These are phyloP conservation scores for Tuber calosporum DNA, from an alignment of 495 filamentous ascomycete genomes.

Conservation along the genomic window DNA sequence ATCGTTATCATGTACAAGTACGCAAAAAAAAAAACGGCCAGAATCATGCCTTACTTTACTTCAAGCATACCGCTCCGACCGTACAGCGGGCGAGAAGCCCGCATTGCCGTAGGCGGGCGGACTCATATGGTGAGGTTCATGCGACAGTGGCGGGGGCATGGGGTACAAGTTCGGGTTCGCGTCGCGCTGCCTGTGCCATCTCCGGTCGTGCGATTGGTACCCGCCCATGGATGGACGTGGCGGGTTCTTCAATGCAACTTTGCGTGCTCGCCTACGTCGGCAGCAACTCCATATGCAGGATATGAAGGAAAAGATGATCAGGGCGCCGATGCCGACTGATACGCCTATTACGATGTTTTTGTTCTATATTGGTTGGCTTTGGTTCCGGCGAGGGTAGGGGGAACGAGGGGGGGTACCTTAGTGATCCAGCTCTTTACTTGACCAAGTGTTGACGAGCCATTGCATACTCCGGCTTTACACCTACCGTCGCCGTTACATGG, in stretches of 20 bases:
- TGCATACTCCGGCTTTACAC: slow-evolving; percentile 67
- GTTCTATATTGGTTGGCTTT: slow-evolving; percentile 46
- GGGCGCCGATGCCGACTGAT: slow-evolving; percentile 56
- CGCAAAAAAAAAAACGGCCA: slow-evolving; percentile 44
- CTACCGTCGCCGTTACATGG: slow-evolving; percentile 72
- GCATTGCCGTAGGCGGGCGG: slow-evolving; percentile 11
- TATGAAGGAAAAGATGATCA: slow-evolving; percentile 57
- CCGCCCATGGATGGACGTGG: slow-evolving; percentile 26
- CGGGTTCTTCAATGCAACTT: slow-evolving; percentile 24
- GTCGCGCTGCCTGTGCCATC: slow-evolving; percentile 20
- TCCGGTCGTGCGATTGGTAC: slow-evolving; percentile 19
- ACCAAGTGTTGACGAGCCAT: slow-evolving; percentile 55
- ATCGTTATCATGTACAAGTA: slow-evolving; percentile 20
- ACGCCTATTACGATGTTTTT: slow-evolving; percentile 72
- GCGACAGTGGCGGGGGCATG: slow-evolving; percentile 13
- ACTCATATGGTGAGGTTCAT: slow-evolving; percentile 12
- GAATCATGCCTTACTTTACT: slow-evolving; percentile 19
- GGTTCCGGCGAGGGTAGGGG: neutral
- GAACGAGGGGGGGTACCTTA: slow-evolving; percentile 19
- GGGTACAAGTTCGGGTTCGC: slow-evolving; percentile 15
- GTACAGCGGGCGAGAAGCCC: slow-evolving; percentile 16
- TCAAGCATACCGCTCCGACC: slow-evolving; percentile 21
- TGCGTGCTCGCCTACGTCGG: slow-evolving; percentile 42
- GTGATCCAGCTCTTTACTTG: slow-evolving; percentile 61
- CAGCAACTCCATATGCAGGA: slow-evolving; percentile 56